Evolutionary conservation across 345 rosid genomes (phyloP).

Genomic region (Eutrema yunnanense): DNA sequence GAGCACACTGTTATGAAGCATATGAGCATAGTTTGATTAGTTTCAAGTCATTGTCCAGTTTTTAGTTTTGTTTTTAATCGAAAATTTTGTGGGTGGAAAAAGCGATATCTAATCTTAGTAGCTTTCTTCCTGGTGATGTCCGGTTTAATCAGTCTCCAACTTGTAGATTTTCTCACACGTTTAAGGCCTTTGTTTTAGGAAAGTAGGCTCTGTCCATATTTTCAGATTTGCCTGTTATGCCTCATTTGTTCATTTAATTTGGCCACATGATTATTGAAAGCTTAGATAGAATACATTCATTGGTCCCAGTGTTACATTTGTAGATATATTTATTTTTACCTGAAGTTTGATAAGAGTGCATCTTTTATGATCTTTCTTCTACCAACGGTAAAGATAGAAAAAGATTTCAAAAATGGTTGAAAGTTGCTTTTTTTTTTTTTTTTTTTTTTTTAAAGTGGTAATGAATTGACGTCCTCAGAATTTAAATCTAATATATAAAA

Average conservation of each 20-base stretch:
- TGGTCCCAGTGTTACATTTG: not conserved
- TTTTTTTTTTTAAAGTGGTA: not conserved
- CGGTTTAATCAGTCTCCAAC: not conserved
- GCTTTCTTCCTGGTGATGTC: not conserved
- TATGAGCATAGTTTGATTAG: not conserved
- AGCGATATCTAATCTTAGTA: not conserved
- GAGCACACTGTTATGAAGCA: not conserved
- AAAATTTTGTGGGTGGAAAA: not conserved
- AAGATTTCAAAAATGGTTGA: not conserved
- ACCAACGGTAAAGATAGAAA: conserved; percentile 26
- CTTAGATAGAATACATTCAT: not conserved
- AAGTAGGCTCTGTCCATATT: conserved; percentile 7
- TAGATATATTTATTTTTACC: not conserved
- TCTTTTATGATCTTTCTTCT: conserved; percentile 10
- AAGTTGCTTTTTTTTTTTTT: not conserved
- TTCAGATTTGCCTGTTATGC: conserved; percentile 3
- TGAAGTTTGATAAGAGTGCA: not conserved
- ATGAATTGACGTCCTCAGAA: conserved; percentile 9
- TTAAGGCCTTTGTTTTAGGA: not conserved
- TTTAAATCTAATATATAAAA: not conserved
- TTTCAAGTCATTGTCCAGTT: not conserved
- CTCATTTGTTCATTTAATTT: conserved; percentile 5
- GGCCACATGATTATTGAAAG: not conserved
- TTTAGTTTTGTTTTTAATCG: not conserved
- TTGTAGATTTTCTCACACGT: not conserved